Evolutionary conservation across 306 rosid species (phyloP).

Genomic region (Hylodesmum podocarpum): DNA sequence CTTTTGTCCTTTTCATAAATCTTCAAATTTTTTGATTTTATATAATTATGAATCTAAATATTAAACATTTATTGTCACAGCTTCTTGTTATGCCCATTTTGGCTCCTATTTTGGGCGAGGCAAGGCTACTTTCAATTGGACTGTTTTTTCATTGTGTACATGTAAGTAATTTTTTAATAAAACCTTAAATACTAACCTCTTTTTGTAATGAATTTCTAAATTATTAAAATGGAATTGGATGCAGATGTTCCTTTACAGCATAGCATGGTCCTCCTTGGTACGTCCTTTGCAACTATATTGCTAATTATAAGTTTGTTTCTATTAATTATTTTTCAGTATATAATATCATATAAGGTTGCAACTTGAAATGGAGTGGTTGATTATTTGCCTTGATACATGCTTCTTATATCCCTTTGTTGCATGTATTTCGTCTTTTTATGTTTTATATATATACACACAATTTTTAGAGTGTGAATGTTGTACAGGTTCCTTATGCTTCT

Average conservation of each 20-base stretch:
- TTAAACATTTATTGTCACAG: slow-evolving; percentile 42
- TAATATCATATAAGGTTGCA: not conserved
- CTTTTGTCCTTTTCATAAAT: not conserved
- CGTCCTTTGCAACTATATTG: slow-evolving; percentile 30
- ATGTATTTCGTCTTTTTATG: not conserved
- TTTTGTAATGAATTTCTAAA: slow-evolving; percentile 2
- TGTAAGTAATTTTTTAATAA: slow-evolving; percentile 45
- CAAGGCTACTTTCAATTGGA: slow-evolving; percentile 75
- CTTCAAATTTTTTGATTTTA: slow-evolving; percentile 10
- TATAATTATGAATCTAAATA: slow-evolving; percentile 10
- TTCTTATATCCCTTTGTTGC: not conserved
- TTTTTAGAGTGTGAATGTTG: slow-evolving; percentile 22
- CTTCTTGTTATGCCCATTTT: slow-evolving; percentile 78
- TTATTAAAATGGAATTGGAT: slow-evolving; percentile 29
- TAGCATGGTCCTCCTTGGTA: slow-evolving; percentile 93
- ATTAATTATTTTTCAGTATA: not conserved
- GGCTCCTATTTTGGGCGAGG: slow-evolving; percentile 80
- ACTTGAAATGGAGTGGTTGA: not conserved
- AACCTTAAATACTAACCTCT: not conserved
- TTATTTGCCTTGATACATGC: not conserved
- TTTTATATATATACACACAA: too few relatives aligned
- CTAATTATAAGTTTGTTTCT: not conserved
- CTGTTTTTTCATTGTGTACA: slow-evolving; percentile 68
- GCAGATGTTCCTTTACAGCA: slow-evolving; percentile 90
- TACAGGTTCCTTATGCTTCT: slow-evolving; percentile 86